A percentile compares a stretch with the other conserved stretches of the same genome.
Evolutionary conservation across 2,329 filamentous ascomycete species (phyloP).

Genomic region (Didymella segeticola): DNA sequence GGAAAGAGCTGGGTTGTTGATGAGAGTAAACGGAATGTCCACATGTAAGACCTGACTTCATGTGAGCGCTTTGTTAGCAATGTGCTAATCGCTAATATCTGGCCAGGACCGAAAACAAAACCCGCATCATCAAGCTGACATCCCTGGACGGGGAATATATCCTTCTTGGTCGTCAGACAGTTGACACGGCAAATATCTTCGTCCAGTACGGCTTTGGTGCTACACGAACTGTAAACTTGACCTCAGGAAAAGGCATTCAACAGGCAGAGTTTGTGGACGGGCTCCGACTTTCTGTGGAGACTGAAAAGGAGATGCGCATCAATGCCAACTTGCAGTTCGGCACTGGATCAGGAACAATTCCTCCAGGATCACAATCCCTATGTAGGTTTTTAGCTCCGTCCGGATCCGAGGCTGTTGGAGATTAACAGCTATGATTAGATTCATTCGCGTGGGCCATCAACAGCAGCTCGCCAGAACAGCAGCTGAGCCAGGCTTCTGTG

Average conservation of each 20-base stretch:
- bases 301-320: not conserved
- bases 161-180: conserved; percentile 36
- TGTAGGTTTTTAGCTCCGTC: not conserved
- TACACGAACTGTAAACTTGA: conserved; percentile 39
- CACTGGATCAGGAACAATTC: not conserved
- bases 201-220: conserved; percentile 45
- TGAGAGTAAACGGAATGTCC: conserved; percentile 36
- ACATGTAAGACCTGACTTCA: conserved; percentile 15
- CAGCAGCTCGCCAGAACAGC: conserved; percentile 12
- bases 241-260: conserved; percentile 28
- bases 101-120: conserved; percentile 36
- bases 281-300: not conserved
- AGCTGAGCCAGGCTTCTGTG: not conserved
- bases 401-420: not conserved
- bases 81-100: not conserved
- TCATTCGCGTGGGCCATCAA: conserved; percentile 20
- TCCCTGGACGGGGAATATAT: conserved; percentile 42
- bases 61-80: not conserved
- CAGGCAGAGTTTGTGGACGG: conserved; percentile 25
- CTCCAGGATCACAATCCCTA: not conserved
- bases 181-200: conserved; percentile 41
- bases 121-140: conserved; percentile 43
- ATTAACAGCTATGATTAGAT: conserved; percentile 25
- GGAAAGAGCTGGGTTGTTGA: conserved; percentile 47
- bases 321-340: not conserved